Base-by-base conservation (phyloP, 768 basidiomycete genomes). In the Pleurotus ostreatus region DNA sequence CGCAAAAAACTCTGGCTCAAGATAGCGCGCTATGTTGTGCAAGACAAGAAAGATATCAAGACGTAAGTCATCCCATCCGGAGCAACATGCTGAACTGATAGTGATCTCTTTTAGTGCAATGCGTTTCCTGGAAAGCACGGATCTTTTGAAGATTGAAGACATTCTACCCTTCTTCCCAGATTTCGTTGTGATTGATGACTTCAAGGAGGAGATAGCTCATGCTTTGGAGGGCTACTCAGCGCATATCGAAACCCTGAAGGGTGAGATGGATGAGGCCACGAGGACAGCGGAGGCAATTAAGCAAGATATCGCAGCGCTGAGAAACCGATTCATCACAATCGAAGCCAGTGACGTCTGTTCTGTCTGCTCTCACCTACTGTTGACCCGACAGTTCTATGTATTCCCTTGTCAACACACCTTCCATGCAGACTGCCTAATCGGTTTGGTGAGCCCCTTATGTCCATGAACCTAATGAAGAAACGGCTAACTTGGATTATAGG, bases 121-220 rank as follows among this genome's bases (percentile, higher is more conserved):
- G 93, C 84, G 83, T 18, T 98, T 99, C 76, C 77, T 98, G 63
- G 94, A 98, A 68, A 88, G 92, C 60, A 96, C 97, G 0, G 87
- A 92, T 62, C 74, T 98, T 37, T 83, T 99, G 66, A 98, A 98
- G 72, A 96, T 99, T 61, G 97, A 99, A 67, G 97, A 99, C 66
- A 97, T 99, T 59, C 75, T 99, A 15, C 97, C 97, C 4, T 99
- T 98, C 85, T 98, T 99, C 85, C 96, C 97, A 2, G 96, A 98
- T 72, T 99, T 99, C 67, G 94, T 96, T 11, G 92, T 98, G 57
- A 98, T 99, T 61, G 97, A 98, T 67, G 97, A 98, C 68, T 98
- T 99, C 81, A 99, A 99, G 70, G 92, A 96, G 63, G 96, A 98
- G 72, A 98, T 98, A 61, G 96, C 95, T 49, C 87, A 88, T 58